Base-by-base conservation (phyloP, 495 filamentous ascomycete species). In the Penicillium maclennaniae region DNA sequence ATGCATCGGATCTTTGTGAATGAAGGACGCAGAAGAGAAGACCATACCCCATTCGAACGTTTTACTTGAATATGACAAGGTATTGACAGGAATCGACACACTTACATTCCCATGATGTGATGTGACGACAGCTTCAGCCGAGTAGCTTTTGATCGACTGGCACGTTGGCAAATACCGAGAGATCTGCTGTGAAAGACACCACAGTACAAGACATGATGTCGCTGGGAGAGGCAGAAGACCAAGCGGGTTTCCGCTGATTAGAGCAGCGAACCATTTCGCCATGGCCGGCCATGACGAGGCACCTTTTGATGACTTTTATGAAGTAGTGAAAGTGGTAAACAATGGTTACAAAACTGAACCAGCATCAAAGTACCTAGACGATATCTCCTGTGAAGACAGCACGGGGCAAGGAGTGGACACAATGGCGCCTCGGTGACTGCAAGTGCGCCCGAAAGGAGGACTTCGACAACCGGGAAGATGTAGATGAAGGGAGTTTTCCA, bases 241-340 rank as follows among this genome's bases (percentile, higher is more conserved):
- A 0, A 82, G 58, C 26, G 81, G 53, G 38, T 72, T 71, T 12
- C 74, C 79, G 0, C 77, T 81, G 4, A 71, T 62, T 7, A 82
- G 51, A 16, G 78, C 72, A 23, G 23, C 23, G 23, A 5, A 23
- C 23, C 23, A 23, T 23, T 2, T 23, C 23, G 23, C 23, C 23
- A 5, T 23, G 23, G 23, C 5, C 23, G 5, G 23, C 23, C 2
- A 23, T 23, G 3, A 80, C 83, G 71, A 61, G 44, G 70, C 55
- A 0, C 67, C 71, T 7, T 7, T 76, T 73, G 36, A 83, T 66
- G 10, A 65, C 67, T 46, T 79, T 70, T 37, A 85, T 55, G 54
- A 85, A 81, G 28, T 80, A 72, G 51, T 69, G 82, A 27, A 70
- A 64, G 60, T 87, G 87, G 61, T 73, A 85, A 49, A 81, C 63